Evolutionary conservation across 208 protist genomes (phyloP).

Genomic region (Wallacemonas rigidus): DNA sequence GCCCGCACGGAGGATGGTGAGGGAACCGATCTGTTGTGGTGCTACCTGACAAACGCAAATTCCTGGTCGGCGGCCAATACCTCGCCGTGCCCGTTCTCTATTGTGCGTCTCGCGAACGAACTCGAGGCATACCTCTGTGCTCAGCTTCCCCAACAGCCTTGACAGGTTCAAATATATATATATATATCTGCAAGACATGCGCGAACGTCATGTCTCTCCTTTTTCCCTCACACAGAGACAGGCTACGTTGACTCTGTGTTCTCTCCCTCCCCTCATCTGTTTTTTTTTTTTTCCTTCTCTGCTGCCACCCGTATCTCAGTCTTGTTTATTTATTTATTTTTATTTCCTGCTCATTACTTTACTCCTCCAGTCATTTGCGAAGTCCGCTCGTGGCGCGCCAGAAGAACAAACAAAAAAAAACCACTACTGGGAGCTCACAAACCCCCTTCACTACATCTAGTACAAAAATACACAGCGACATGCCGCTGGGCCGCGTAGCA

Average conservation of each 20-base stretch:
- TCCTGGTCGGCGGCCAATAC: neutral
- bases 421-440: too few species aligned
- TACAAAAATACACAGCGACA: too few species aligned
- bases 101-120: neutral
- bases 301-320: neutral
- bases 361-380: too few species aligned
- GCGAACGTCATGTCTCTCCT: too few species aligned
- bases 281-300: constrained; percentile 1
- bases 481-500: too few species aligned
- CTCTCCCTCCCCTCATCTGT: constrained; percentile 20
- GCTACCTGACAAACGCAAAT: neutral
- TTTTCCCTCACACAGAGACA: neutral
- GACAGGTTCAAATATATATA: neutral
- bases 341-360: neutral
- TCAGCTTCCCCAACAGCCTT: neutral
- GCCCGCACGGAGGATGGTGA: neutral
- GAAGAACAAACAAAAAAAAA: neutral
- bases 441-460: too few species aligned
- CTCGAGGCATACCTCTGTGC: neutral
- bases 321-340: constrained; percentile 13
- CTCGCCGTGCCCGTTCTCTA: neutral
- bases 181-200: neutral
- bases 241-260: neutral
- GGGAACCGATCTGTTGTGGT: neutral
- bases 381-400: too few species aligned